Conservation (phyloP, 2,329 filamentous ascomycete species). For the Botryotinia calthae region DNA sequence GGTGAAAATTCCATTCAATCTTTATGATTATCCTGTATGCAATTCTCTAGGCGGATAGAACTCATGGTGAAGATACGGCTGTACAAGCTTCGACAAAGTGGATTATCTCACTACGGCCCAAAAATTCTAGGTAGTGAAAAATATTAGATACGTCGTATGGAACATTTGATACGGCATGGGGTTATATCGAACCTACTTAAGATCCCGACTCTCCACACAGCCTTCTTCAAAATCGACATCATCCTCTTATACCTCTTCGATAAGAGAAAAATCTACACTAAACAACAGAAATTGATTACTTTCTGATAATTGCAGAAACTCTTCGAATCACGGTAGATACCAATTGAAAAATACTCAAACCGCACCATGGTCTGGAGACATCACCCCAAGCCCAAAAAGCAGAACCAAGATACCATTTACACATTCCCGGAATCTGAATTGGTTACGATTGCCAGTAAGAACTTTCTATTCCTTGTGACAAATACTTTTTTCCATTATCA, state of each 20-base stretch:
- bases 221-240: neutral
- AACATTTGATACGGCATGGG: neutral
- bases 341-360: too few species aligned
- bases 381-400: neutral
- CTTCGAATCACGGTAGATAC: neutral
- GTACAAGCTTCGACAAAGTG: neutral
- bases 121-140: rapidly evolving
- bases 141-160: neutral
- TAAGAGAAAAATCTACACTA: neutral
- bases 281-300: rapidly evolving
- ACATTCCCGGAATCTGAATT: too few species aligned
- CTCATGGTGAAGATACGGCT: neutral
- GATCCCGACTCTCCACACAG: neutral
- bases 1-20: neutral
- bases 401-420: neutral
- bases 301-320: neutral
- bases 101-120: too few species aligned
- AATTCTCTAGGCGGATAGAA: neutral
- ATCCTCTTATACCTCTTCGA: neutral
- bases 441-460: neutral
- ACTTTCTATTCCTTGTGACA: too few species aligned
- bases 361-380: neutral
- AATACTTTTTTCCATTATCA: too few species aligned
- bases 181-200: neutral
- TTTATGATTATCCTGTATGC: neutral